A percentile compares a stretch with the other conserved stretches of the same genome.
These are phyloP conservation scores for Ophiocordyceps camponoti-rufipedis DNA, from an alignment of 2,329 filamentous ascomycete genomes.

Conservation along the genomic window DNA sequence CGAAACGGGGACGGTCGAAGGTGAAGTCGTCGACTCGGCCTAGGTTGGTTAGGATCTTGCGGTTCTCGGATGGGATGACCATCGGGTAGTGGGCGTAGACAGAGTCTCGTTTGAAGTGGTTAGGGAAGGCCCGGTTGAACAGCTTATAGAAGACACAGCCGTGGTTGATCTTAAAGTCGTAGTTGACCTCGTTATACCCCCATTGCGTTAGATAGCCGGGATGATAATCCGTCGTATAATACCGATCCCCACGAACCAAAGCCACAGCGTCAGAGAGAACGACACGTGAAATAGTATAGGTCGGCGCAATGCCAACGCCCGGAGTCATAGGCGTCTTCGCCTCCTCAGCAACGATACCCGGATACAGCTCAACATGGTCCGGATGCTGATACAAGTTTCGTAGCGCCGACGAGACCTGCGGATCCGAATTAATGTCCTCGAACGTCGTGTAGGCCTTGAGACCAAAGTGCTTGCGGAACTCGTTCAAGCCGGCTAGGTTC, in stretches of 20 bases:
- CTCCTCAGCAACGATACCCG: slow-evolving; percentile 59
- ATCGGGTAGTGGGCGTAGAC: slow-evolving; percentile 70
- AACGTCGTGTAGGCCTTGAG: slow-evolving; percentile 61
- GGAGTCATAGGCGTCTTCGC: slow-evolving; percentile 56
- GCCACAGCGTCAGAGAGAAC: slow-evolving; percentile 62
- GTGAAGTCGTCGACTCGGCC: slow-evolving; percentile 50
- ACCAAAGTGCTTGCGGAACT: slow-evolving; percentile 70
- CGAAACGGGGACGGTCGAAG: slow-evolving; percentile 41
- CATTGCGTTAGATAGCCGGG: slow-evolving; percentile 63
- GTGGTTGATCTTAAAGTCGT: slow-evolving; percentile 57
- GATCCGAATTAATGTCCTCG: slow-evolving; percentile 69
- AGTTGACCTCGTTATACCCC: slow-evolving; percentile 60
- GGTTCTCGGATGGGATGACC: slow-evolving; percentile 52
- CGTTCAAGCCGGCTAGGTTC: slow-evolving; percentile 64
- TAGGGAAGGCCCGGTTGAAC: slow-evolving; percentile 60
- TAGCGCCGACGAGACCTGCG: slow-evolving; percentile 46
- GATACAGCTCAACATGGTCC: slow-evolving; percentile 65
- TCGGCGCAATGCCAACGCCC: slow-evolving; percentile 57
- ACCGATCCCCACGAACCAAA: slow-evolving; percentile 60
- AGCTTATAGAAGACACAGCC: slow-evolving; percentile 78
- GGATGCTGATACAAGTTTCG: slow-evolving; percentile 57
- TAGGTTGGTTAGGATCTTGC: slow-evolving; percentile 49
- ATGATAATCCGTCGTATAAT: slow-evolving; percentile 64
- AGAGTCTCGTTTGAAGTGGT: slow-evolving; percentile 60
- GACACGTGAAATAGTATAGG: slow-evolving; percentile 60